Conservation (phyloP, 2,329 filamentous ascomycete species). For the Microsporum ferrugineum region DNA sequence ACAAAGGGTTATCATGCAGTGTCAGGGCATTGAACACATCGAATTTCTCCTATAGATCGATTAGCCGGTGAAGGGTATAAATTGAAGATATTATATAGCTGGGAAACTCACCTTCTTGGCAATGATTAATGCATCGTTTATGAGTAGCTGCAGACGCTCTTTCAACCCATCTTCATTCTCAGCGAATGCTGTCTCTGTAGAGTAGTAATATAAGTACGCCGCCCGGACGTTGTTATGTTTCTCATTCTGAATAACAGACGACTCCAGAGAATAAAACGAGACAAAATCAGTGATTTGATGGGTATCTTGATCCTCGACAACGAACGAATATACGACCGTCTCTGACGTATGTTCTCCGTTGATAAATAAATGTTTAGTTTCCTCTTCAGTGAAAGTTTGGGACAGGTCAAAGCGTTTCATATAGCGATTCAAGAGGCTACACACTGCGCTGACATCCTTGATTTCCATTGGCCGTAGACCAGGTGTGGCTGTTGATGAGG, state of each 20-base stretch:
- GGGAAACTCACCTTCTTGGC: slow-evolving; percentile 55
- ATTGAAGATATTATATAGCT: slow-evolving; percentile 1
- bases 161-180: slow-evolving; percentile 51
- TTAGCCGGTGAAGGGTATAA: background rate
- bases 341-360: slow-evolving; percentile 57
- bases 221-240: slow-evolving; percentile 72
- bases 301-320: slow-evolving; percentile 61
- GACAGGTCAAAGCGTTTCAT: slow-evolving; percentile 70
- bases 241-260: slow-evolving; percentile 71
- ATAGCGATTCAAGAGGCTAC: slow-evolving; percentile 64
- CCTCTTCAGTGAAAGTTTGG: slow-evolving; percentile 66
- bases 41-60: slow-evolving; percentile 51
- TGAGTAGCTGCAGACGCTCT: slow-evolving; percentile 64
- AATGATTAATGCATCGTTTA: slow-evolving; percentile 75
- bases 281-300: slow-evolving; percentile 91
- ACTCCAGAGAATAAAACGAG: slow-evolving; percentile 92
- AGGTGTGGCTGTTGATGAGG: slow-evolving; percentile 57
- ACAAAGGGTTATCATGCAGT: slow-evolving; percentile 84
- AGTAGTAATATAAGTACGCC: slow-evolving; percentile 97
- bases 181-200: slow-evolving; percentile 62
- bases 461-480: slow-evolving; percentile 70
- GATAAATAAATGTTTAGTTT: slow-evolving; percentile 79
- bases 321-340: slow-evolving; percentile 86
- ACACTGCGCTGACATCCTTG: slow-evolving; percentile 66
- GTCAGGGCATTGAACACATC: slow-evolving; percentile 96